Evolutionary conservation across 495 filamentous ascomycete species (phyloP), one percentile per base, ranked within the genome.

Genomic region (Staphylotrichum tortipilum): DNA sequence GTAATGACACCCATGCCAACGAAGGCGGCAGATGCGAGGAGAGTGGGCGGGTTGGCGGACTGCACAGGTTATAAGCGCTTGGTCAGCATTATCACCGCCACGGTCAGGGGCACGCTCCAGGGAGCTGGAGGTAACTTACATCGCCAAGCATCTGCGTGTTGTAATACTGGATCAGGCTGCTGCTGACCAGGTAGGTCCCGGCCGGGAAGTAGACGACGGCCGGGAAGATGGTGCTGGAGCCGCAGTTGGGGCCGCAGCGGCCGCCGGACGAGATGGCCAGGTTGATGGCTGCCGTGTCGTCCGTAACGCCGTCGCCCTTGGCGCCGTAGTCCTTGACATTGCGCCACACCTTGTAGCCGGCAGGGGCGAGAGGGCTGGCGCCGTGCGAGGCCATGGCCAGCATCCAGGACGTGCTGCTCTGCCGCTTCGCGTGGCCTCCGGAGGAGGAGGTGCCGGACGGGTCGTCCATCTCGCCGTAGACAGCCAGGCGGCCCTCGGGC

Each of bases 1-100:
- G 90, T 86, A 54, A 95, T 84, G 15, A 95, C 73, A 17, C 79
- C 89, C 59, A 94, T 88, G 44, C 89, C 89, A 3, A 68, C 34
- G 59, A 94, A 95, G 52, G 64, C 63, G 2, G 80, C 52, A 4
- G 78, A 64, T 1, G 81, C 88, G 67, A 86, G 85, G 63, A 95
- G 72, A 1, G 79, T 38, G 0, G 89, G 89, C 7, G 80, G 50
- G 47, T 78, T 70, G 33, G 71, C 63, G 36, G 72, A 66, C 67
- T 94, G 6, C 6, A 6, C 28, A 30, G 28, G 28, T 30, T 6
- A 11, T 28, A 28, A 7, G 26, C 26, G 26, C 6, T 10, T 28
- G 26, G 6, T 28, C 26, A 28, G 6, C 26, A 28, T 0, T 7
- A 10, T 5, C 10, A 28, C 26, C 26, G 26, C 26, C 26, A 28